These are phyloP conservation scores for Suillus sp. DNA, from an alignment of 768 basidiomycete genomes.

Conservation along the genomic window DNA sequence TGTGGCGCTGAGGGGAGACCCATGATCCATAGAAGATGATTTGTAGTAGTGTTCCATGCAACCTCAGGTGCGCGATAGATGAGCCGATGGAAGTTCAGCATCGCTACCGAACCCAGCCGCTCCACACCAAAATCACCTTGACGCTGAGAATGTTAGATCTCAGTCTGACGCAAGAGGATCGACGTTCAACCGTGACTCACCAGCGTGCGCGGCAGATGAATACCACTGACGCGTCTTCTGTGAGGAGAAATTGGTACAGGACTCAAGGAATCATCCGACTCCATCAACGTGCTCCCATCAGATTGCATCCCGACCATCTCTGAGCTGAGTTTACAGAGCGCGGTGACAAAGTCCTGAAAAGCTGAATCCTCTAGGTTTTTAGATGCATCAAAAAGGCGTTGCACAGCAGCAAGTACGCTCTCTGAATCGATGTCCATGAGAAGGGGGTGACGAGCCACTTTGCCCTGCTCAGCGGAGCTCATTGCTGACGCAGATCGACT, in stretches of 20 bases:
- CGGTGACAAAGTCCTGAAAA: constrained; percentile 74
- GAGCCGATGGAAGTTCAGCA: constrained; percentile 85
- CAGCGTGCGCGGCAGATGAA: constrained; percentile 78
- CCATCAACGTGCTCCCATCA: constrained; percentile 27
- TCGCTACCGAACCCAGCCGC: constrained; percentile 77
- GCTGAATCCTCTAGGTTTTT: constrained; percentile 82
- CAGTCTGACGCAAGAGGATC: constrained; percentile 6
- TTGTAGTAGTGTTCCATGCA: constrained; percentile 82
- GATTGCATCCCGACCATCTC: constrained; percentile 94
- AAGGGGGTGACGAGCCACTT: constrained; percentile 53
- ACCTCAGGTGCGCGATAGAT: constrained; percentile 80
- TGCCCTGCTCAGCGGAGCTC: constrained; percentile 18
- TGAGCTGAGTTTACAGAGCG: constrained; percentile 82
- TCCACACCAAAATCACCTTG: constrained; percentile 93
- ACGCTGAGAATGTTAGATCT: constrained; percentile 47
- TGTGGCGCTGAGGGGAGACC: constrained; percentile 71
- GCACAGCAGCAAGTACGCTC: constrained; percentile 70
- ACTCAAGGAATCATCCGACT: constrained; percentile 35
- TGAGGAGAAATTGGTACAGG: constrained; percentile 47
- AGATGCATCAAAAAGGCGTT: constrained; percentile 84
- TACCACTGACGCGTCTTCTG: constrained; percentile 81
- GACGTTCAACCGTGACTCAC: constrained; percentile 42
- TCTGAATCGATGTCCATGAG: constrained; percentile 77
- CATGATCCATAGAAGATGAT: constrained; percentile 78
- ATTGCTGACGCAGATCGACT: constrained; percentile 44